phyloP scores from a whole-genome alignment of 495 filamentous ascomycete genomes.

The Aspergillus sparsus region DNA sequence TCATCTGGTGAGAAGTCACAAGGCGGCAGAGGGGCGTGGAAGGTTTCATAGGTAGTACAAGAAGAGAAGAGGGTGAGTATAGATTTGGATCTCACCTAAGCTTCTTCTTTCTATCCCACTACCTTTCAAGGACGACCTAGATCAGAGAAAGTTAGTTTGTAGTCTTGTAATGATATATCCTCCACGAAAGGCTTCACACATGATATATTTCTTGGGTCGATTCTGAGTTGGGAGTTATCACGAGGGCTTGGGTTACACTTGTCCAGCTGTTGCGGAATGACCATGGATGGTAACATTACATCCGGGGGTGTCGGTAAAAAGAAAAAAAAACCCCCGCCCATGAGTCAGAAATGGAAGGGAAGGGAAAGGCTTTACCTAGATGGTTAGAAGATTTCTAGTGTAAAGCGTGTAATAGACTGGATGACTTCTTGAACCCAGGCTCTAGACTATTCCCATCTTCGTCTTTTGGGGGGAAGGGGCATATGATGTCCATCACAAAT shows the following conservation, averaged over 20 bases:
- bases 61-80: not conserved
- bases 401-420: too few relatives aligned
- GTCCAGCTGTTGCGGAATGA: conserved; percentile 11
- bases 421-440: too few relatives aligned
- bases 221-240: conserved; percentile 12
- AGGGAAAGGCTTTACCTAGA: too few relatives aligned
- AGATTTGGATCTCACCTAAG: not conserved
- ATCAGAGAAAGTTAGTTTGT: not conserved
- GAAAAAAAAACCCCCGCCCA: too few relatives aligned
- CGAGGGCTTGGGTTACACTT: conserved; percentile 27
- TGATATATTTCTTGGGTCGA: not conserved
- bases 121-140: not conserved
- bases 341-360: too few relatives aligned
- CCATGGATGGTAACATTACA: conserved; percentile 18
- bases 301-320: not conserved
- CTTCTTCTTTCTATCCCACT: not conserved
- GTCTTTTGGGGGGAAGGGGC: too few relatives aligned
- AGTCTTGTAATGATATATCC: not conserved
- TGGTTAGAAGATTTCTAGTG: too few relatives aligned
- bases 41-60: not conserved
- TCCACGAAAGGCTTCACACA: not conserved
- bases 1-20: conserved; percentile 14
- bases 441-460: too few relatives aligned
- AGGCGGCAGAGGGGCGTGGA: not conserved
- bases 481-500: too few relatives aligned